Conservation (phyloP, 2,329 filamentous ascomycete species). For the Alternaria novae-zelandiae region DNA sequence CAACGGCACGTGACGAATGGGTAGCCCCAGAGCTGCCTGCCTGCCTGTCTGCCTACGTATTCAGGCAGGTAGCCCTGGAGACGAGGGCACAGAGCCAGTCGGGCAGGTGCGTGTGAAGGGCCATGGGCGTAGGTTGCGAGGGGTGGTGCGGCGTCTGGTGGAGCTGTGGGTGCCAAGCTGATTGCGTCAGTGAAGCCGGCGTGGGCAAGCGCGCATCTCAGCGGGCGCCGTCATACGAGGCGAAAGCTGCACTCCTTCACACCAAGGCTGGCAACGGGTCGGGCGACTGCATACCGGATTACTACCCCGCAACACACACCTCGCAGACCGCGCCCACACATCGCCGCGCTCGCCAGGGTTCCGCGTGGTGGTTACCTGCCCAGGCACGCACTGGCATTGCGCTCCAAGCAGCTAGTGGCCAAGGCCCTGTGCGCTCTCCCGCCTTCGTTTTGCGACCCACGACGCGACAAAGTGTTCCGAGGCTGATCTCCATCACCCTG, state of each 20-base stretch:
- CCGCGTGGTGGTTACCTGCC: slow-evolving; percentile 8
- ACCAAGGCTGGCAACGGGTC: not conserved
- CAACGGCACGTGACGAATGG: not conserved
- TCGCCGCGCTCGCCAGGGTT: slow-evolving; percentile 7
- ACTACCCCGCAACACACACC: slow-evolving; percentile 5
- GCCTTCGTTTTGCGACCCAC: slow-evolving; percentile 20
- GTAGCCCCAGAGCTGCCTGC: not conserved
- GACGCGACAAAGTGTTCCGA: slow-evolving; percentile 26
- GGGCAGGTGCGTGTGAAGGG: not conserved
- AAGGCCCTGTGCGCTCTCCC: slow-evolving; percentile 18
- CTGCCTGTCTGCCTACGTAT: not conserved
- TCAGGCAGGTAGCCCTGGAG: not conserved
- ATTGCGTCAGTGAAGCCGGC: slow-evolving; percentile 13
- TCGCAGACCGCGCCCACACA: not conserved
- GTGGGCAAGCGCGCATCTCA: not conserved
- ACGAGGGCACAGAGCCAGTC: not conserved
- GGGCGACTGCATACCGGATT: slow-evolving; percentile 1
- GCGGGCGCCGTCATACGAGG: slow-evolving; percentile 6
- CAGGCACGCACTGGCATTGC: slow-evolving; percentile 8
- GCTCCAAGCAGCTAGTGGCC: slow-evolving; percentile 10
- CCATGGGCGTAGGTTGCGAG: not conserved
- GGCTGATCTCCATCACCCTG: slow-evolving; percentile 29
- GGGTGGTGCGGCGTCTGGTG: not conserved
- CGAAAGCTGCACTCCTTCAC: slow-evolving; percentile 9
- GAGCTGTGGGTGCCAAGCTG: slow-evolving; percentile 5